A percentile compares a stretch with the other conserved stretches of the same genome.
Evolutionary conservation across 306 rosid species (phyloP).

Genomic region (Cucumis cinereus): DNA sequence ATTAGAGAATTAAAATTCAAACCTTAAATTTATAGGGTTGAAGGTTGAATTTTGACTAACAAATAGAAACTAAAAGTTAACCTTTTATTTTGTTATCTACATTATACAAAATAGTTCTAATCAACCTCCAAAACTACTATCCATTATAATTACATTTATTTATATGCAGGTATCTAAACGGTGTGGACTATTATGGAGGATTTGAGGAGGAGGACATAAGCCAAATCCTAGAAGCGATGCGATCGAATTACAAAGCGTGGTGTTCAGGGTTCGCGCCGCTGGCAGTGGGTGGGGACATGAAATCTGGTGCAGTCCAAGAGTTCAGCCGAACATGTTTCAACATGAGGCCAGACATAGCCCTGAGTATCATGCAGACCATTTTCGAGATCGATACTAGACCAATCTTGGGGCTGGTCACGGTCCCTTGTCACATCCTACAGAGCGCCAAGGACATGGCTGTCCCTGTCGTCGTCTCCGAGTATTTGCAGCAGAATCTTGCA

Average conservation of each 20-base stretch:
- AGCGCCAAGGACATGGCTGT: constrained; percentile 65
- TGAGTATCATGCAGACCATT: constrained; percentile 35
- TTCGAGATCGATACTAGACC: constrained; percentile 66
- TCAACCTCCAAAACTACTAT: too few relatives aligned
- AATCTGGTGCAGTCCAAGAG: constrained; percentile 64
- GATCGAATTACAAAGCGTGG: constrained; percentile 65
- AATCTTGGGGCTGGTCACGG: constrained; percentile 29
- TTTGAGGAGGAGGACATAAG: constrained; percentile 60
- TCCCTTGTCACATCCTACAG: constrained; percentile 71
- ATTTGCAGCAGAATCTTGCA: constrained; percentile 43
- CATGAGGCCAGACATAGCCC: constrained; percentile 78
- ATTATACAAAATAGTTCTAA: too few relatives aligned
- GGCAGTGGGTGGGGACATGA: constrained; percentile 79
- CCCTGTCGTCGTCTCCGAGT: constrained; percentile 62
- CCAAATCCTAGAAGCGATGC: constrained; percentile 52
- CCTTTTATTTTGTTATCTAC: too few relatives aligned
- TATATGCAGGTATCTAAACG: constrained; percentile 39
- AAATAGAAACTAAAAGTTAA: too few relatives aligned
- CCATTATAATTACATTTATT: too few relatives aligned
- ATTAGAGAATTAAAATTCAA: too few relatives aligned
- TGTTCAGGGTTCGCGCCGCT: constrained; percentile 67
- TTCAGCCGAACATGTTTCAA: constrained; percentile 73
- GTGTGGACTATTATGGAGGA: constrained; percentile 60
- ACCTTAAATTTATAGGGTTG: too few relatives aligned
- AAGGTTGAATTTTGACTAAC: too few relatives aligned